Base-by-base conservation (phyloP, 108 stramenopile genomes). In the Bacterosira constricta region DNA sequence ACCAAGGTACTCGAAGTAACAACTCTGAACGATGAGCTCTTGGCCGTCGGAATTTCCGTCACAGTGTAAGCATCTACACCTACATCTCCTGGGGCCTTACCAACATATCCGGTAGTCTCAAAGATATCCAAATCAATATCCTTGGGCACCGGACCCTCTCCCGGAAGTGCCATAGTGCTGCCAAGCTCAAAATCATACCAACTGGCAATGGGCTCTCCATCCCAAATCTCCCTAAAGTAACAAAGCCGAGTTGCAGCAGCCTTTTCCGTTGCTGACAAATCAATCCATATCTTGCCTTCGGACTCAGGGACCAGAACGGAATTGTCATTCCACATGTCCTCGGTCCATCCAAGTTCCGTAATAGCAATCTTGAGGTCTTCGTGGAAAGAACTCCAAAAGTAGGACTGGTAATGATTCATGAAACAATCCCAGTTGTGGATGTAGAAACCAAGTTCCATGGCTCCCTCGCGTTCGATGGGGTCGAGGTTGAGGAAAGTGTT, bases 401-500 rank as follows among this genome's bases (percentile, higher is more conserved):
- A 86, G 6, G 70, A 53, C n/a, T 45, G 32, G 72, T 83, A 86
- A 45, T 86, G 85, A 59, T 83, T 86, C 63, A 72, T 63, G 46
- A 51, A 83, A 52, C 85, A 86, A 50, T 86, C 85, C 82, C 82
- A 86, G 20, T 63, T 80, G 42, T 77, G 65, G 23, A 58, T 67
- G 46, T 76, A 74, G 56, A 84, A 84, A 6, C 83, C 83, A 34
- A 82, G 61, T 25, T 73, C 80, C 54, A 79, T 31, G 23, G 75
- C 79, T 26, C 55, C 74, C 32, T 77, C 55, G 13, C 73, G 51
- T 26, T 64, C 30, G 10, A 23, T 30, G 15, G 37, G 37, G 38
- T 80, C 67, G 37, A 81, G 53, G 47, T 80, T 74, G 21, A 74
- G 53, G 45, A 56, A 81, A 23, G 75, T 76, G 45, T 81, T 77